A percentile compares a stretch with the other conserved stretches of the same genome.
These are phyloP conservation scores for Limnanthes douglasii DNA, from an alignment of 345 rosid genomes.

Conservation along the genomic window DNA sequence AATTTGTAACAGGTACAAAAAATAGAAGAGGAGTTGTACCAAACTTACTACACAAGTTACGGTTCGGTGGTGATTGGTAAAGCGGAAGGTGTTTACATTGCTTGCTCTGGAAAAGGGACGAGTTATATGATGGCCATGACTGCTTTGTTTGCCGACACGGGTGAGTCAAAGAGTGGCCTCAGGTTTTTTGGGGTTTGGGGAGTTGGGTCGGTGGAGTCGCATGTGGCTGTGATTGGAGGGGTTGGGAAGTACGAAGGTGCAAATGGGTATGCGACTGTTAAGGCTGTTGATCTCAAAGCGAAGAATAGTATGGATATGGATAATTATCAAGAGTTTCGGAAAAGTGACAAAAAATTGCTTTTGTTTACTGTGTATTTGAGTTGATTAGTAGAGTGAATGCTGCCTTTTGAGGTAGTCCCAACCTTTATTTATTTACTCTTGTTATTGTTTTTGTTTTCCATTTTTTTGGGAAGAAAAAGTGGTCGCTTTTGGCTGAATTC, in stretches of 20 bases:
- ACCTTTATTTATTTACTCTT: no score
- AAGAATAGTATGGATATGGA: no score
- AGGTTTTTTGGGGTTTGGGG: slow-evolving; percentile 31
- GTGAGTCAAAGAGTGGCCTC: slow-evolving; percentile 17
- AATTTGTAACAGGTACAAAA: no score
- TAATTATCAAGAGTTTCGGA: no score
- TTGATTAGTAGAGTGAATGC: no score
- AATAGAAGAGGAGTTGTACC: slow-evolving; percentile 22
- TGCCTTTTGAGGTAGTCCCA: no score
- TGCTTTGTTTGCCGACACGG: slow-evolving; percentile 7
- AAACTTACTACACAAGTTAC: background rate
- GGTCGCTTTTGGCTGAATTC: no score
- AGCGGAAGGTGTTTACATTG: slow-evolving; percentile 35
- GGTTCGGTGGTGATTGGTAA: slow-evolving; percentile 20
- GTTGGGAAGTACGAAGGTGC: slow-evolving; percentile 26
- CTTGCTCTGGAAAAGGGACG: slow-evolving; percentile 24
- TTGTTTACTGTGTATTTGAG: slow-evolving; percentile 25
- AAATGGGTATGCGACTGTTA: slow-evolving; percentile 37
- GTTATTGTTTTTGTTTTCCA: no score
- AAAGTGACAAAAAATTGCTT: slow-evolving; percentile 8
- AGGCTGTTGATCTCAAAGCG: slow-evolving; percentile 9
- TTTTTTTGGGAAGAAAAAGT: no score
- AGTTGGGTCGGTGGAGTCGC: slow-evolving; percentile 22
- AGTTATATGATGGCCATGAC: slow-evolving; percentile 46
- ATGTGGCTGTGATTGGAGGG: slow-evolving; percentile 41